Evolutionary conservation across 2,329 filamentous ascomycete genomes (phyloP).

Genomic region (Sphaerulina populicola): DNA sequence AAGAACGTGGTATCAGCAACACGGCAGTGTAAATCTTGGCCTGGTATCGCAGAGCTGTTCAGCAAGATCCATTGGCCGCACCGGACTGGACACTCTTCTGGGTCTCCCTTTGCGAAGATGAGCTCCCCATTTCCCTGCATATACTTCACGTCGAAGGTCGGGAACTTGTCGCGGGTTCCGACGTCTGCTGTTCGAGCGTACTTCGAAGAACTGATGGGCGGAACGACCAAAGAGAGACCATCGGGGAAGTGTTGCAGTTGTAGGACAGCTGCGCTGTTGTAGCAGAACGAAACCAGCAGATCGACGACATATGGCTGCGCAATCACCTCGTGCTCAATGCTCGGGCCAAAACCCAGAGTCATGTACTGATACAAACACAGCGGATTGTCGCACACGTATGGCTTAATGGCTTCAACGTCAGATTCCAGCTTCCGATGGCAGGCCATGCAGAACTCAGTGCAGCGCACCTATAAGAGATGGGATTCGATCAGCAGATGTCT

Average conservation of each 20-base stretch:
- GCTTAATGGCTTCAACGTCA: constrained; percentile 62
- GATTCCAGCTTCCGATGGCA: constrained; percentile 63
- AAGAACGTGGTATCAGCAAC: constrained; percentile 41
- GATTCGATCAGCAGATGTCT: no score
- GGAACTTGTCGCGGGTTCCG: not conserved
- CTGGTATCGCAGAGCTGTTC: constrained; percentile 10
- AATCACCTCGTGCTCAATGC: constrained; percentile 74
- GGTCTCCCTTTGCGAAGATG: constrained; percentile 30
- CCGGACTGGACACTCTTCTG: constrained; percentile 32
- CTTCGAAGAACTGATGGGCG: constrained; percentile 28
- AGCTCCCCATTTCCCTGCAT: constrained; percentile 38
- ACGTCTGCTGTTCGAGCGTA: not conserved
- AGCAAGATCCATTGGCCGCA: constrained; percentile 47
- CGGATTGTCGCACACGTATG: constrained; percentile 62
- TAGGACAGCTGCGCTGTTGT: constrained; percentile 44
- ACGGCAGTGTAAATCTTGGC: constrained; percentile 41
- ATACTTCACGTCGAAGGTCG: constrained; percentile 23
- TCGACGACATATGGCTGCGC: constrained; percentile 76
- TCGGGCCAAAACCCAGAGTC: constrained; percentile 73
- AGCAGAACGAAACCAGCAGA: constrained; percentile 74
- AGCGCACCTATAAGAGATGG: constrained; percentile 43
- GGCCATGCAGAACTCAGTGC: constrained; percentile 78
- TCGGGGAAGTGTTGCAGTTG: constrained; percentile 49
- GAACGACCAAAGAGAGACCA: constrained; percentile 50
- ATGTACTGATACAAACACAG: constrained; percentile 87